Conservation (phyloP, 2,329 filamentous ascomycete species). For the Bertia moriformis region DNA sequence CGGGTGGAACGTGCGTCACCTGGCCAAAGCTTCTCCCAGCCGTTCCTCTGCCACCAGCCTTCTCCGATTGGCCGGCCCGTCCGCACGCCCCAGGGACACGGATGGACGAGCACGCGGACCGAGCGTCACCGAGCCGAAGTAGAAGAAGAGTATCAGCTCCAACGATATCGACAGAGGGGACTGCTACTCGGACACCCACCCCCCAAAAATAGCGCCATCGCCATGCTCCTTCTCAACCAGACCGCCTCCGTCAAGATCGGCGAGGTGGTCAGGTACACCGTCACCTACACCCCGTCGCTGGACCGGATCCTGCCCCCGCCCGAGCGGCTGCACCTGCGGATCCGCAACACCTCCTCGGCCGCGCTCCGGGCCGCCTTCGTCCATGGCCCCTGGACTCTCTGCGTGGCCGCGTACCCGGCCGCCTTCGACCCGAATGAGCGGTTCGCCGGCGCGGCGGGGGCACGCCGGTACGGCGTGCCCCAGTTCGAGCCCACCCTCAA, state of each 20-base stretch:
- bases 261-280: constrained; percentile 80
- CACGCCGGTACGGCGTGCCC: constrained; percentile 50
- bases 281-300: constrained; percentile 79
- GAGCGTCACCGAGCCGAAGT: too few relatives aligned
- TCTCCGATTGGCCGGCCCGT: too few relatives aligned
- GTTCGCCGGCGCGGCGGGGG: constrained; percentile 53
- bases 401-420: constrained; percentile 71
- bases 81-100: too few relatives aligned
- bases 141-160: too few relatives aligned
- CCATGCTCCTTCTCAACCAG: constrained; percentile 85
- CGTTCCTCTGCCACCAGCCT: too few relatives aligned
- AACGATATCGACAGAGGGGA: too few relatives aligned
- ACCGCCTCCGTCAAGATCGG: constrained; percentile 83
- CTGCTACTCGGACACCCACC: not conserved
- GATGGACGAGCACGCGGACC: too few relatives aligned
- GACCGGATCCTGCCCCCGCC: constrained; percentile 86
- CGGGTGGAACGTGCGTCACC: too few relatives aligned
- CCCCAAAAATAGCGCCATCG: constrained; percentile 4
- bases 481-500: constrained; percentile 95
- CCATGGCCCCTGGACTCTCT: constrained; percentile 85
- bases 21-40: too few relatives aligned
- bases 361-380: constrained; percentile 88
- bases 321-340: constrained; percentile 63
- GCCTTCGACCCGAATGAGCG: constrained; percentile 73
- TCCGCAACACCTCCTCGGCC: constrained; percentile 83